These are phyloP conservation scores for Taphrina pruni DNA, from an alignment of 1,139 yeast genomes.

Conservation along the genomic window DNA sequence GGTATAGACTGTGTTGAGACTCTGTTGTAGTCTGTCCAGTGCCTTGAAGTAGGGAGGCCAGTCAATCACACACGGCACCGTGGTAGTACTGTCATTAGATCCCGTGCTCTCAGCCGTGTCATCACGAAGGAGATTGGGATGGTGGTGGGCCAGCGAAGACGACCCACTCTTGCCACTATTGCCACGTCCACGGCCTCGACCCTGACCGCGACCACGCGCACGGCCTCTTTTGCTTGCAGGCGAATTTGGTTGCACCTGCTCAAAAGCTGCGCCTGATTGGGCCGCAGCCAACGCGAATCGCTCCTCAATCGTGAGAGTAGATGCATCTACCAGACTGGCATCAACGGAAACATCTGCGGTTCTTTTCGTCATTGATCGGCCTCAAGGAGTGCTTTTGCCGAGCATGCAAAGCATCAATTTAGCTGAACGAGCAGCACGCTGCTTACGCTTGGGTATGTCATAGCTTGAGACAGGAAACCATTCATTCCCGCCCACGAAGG, in stretches of 20 bases:
- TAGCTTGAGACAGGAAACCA: no score
- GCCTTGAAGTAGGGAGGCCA: slow-evolving; percentile 37
- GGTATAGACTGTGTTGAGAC: slow-evolving; percentile 60
- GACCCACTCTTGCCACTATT: slow-evolving; percentile 1
- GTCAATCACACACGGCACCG: slow-evolving; percentile 15
- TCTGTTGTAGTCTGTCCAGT: slow-evolving; percentile 35
- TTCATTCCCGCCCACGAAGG: no score
- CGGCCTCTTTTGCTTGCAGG: not conserved
- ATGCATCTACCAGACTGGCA: not conserved
- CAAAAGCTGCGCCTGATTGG: not conserved
- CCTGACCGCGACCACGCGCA: slow-evolving; percentile 28
- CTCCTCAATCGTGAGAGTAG: slow-evolving; percentile 9
- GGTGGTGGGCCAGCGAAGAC: slow-evolving; percentile 13
- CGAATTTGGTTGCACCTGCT: not conserved
- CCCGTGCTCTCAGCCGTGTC: slow-evolving; percentile 24
- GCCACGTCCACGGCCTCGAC: slow-evolving; percentile 36
- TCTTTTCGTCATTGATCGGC: slow-evolving; percentile 1
- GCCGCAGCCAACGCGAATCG: slow-evolving; percentile 13
- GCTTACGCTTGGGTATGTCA: no score
- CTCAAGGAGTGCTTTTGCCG: no score
- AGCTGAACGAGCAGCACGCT: no score
- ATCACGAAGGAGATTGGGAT: slow-evolving; percentile 18
- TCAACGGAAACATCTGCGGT: not conserved
- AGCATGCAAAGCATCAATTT: no score
- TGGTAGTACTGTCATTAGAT: slow-evolving; percentile 22